Conservation (phyloP, 345 rosid genomes). For the Moricandia arvensis region DNA sequence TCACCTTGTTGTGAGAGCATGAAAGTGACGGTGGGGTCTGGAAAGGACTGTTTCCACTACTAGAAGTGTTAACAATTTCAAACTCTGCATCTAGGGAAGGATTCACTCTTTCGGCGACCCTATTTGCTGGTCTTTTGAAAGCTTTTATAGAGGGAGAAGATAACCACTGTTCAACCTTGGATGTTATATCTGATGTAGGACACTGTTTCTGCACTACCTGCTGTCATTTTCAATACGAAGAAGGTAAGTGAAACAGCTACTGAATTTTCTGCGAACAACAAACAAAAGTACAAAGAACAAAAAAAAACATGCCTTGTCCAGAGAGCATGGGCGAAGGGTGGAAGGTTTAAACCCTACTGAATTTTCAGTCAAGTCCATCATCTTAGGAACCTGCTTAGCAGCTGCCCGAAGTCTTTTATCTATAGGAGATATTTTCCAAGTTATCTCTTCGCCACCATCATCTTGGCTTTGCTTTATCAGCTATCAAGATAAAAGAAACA, state of each 20-base stretch:
- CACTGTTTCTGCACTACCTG: constrained; percentile 35
- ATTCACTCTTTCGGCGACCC: constrained; percentile 48
- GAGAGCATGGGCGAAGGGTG: constrained; percentile 56
- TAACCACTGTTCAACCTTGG: constrained; percentile 46
- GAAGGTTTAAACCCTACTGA: constrained; percentile 50
- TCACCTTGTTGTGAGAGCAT: constrained; percentile 60
- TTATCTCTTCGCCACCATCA: constrained; percentile 77
- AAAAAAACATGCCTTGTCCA: constrained; percentile 44
- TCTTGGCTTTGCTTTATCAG: constrained; percentile 92
- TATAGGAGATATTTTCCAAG: constrained; percentile 96
- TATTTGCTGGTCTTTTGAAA: constrained; percentile 43
- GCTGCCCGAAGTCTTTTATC: constrained; percentile 71
- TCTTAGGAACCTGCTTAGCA: constrained; percentile 59
- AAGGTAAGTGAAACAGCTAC: constrained; percentile 15
- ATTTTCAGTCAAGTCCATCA: constrained; percentile 48
- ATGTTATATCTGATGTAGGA: constrained; percentile 35
- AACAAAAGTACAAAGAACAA: not conserved
- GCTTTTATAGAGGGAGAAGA: constrained; percentile 48
- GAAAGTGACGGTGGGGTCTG: constrained; percentile 86
- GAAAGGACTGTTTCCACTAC: constrained; percentile 75
- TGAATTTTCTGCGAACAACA: not conserved
- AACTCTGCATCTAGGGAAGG: constrained; percentile 38
- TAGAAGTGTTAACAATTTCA: constrained; percentile 29
- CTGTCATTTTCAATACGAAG: not conserved
- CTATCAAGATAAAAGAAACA: constrained; percentile 36